Evolutionary conservation across 1,284 basidiomycete genomes (phyloP), one percentile per base, ranked within the genome.

Genomic region (Phylloporus gajari): DNA sequence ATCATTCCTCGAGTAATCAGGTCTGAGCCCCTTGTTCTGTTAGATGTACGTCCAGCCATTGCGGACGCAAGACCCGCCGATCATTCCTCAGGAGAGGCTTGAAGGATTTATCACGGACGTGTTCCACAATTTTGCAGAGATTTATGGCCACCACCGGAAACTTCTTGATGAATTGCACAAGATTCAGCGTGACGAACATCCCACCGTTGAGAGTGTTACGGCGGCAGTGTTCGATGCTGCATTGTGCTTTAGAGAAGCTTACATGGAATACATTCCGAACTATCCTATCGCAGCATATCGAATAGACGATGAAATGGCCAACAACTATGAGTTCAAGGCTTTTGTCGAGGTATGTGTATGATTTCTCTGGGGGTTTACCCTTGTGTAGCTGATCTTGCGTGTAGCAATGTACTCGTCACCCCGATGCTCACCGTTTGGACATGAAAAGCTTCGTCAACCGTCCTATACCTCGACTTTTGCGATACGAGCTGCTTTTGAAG

Each of bases 261-360:
- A 99, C 82, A 91, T 95, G 88, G 92, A 95, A 76, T 99, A 98
- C 78, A 93, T 97, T 61, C 93, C 95, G 9, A 94, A 97, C 83
- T 98, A 98, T 80, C 97, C 97, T 1, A 95, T 98, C 69, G 97
- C 97, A 8, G 94, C 94, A 51, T 96, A 95, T 80, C 88, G 94
- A 70, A 94, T 99, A 70, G 95, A 97, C 70, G 93, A 97, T 65
- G 97, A 99, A 85, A 91, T 92, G 84, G 88, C 86, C 38, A 91
- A 86, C 69, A 99, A 98, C 79, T 86, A 88, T 0, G 85, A 88
- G 7, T 98, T 99, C 85, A 93, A 90, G 73, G 84, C 86, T 1
- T 97, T 99, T 80, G 88, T 96, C 8, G 94, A 97, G 74, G 96
- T 96, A 69, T 32, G 80, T 69, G 35, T 73, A 72, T 88, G 80